Evolutionary conservation across 345 rosid genomes (phyloP).

Genomic region (Eucalyptus coolabah): DNA sequence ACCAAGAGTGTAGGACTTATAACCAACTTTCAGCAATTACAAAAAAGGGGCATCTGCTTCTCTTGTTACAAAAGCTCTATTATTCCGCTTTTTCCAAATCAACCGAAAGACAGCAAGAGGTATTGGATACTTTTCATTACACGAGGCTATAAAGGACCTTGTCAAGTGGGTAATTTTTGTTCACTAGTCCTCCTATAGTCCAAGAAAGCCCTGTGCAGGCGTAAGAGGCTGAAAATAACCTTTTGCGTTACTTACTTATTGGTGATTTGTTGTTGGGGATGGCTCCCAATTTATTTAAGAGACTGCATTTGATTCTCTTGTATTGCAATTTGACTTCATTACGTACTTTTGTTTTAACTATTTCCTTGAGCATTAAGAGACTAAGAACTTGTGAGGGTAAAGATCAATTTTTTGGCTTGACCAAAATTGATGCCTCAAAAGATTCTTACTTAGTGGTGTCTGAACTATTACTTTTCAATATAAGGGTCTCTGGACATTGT

Average conservation of each 20-base stretch:
- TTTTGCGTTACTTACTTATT: background rate
- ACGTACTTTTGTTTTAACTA: background rate
- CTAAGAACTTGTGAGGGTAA: background rate
- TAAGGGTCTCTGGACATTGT: background rate
- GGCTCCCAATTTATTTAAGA: background rate
- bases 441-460: background rate
- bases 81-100: background rate
- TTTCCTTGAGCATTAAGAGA: background rate
- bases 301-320: background rate
- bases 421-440: background rate
- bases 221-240: background rate
- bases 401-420: background rate
- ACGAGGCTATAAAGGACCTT: background rate
- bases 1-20: background rate
- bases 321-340: background rate
- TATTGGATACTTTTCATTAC: background rate
- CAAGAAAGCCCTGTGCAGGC: background rate
- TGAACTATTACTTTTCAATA: background rate
- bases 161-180: background rate
- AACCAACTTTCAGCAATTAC: background rate
- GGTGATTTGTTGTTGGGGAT: background rate
- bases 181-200: background rate
- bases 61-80: background rate
- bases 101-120: background rate
- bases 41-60: rapidly evolving